phyloP scores from a whole-genome alignment of 768 basidiomycete species.

The Pisolithus tinctorius region DNA sequence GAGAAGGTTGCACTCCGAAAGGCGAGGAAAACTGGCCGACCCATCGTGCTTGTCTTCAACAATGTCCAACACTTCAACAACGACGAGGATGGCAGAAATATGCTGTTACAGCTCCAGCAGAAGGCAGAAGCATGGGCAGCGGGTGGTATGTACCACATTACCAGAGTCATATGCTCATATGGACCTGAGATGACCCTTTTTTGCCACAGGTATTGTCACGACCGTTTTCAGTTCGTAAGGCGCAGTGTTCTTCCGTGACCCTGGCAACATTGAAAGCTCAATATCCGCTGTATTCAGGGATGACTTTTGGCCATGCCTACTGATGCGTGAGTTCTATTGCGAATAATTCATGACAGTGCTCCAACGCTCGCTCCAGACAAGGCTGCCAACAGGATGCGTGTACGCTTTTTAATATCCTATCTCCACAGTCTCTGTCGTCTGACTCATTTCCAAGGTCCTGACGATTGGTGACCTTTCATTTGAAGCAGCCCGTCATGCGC shows the following conservation, averaged over 20 bases:
- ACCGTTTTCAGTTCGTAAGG: conserved; percentile 72
- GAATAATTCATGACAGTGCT: conserved; percentile 6
- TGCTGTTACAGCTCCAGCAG: conserved; percentile 84
- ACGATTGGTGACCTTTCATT: conserved; percentile 65
- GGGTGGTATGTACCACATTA: conserved; percentile 42
- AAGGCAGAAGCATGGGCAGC: conserved; percentile 83
- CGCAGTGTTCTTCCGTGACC: conserved; percentile 3
- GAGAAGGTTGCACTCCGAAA: conserved; percentile 77
- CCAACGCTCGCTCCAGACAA: conserved; percentile 39
- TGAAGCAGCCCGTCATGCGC: conserved; percentile 52
- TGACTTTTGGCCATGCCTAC: conserved; percentile 76
- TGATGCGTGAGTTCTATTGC: conserved; percentile 44
- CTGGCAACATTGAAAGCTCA: conserved; percentile 9
- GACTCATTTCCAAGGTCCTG: conserved; percentile 22
- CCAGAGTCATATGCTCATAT: neutral
- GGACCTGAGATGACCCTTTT: neutral
- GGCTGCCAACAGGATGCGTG: conserved; percentile 70
- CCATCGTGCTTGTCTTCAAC: conserved; percentile 76
- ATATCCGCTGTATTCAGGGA: conserved; percentile 42
- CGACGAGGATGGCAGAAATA: conserved; percentile 66
- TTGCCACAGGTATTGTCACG: conserved; percentile 56
- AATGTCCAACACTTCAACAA: conserved; percentile 73
- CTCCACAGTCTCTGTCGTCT: neutral
- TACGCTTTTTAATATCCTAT: conserved; percentile 19
- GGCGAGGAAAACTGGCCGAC: conserved; percentile 49